A percentile compares a stretch with the other conserved stretches of the same genome.
Evolutionary conservation across 345 rosid species (phyloP).

Genomic region (Heritiera littoralis): DNA sequence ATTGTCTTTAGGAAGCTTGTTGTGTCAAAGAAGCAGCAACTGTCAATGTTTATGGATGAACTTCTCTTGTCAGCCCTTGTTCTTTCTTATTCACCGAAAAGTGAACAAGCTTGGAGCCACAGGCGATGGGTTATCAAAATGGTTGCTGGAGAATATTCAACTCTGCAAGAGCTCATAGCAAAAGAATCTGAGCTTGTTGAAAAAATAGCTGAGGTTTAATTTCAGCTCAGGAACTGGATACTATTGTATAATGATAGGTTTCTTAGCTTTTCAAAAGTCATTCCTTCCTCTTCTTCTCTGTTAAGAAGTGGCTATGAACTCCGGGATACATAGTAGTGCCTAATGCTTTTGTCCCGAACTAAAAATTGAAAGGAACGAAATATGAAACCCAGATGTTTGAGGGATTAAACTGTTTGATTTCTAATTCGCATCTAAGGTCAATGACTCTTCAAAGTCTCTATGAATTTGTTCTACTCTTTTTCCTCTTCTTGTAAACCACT

Average conservation of each 20-base stretch:
- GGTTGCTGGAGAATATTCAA: conserved; percentile 48
- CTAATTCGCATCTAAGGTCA: neutral
- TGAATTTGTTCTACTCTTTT: neutral
- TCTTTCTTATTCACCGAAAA: conserved; percentile 82
- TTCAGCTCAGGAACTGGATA: conserved; percentile 49
- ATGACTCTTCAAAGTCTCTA: neutral
- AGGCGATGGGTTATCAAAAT: conserved; percentile 91
- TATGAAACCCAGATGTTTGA: neutral
- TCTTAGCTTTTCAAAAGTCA: conserved; percentile 34
- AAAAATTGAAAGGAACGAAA: neutral
- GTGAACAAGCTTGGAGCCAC: conserved; percentile 95
- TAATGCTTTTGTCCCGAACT: neutral
- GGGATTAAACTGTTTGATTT: conserved; percentile 8
- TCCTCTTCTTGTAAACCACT: neutral
- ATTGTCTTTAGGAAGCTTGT: conserved; percentile 59
- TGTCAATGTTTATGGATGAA: conserved; percentile 54
- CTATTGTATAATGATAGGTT: conserved; percentile 49
- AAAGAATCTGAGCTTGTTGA: conserved; percentile 90
- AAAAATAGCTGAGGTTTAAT: conserved; percentile 82
- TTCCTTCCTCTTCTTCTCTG: conserved; percentile 15
- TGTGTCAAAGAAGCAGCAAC: conserved; percentile 47
- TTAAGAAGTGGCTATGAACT: neutral
- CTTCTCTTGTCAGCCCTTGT: conserved; percentile 71
- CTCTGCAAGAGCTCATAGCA: conserved; percentile 52
- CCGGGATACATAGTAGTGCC: neutral